Conservation (phyloP, 192 early-diverging fungal genomes). For the Coemansia interrupta region DNA sequence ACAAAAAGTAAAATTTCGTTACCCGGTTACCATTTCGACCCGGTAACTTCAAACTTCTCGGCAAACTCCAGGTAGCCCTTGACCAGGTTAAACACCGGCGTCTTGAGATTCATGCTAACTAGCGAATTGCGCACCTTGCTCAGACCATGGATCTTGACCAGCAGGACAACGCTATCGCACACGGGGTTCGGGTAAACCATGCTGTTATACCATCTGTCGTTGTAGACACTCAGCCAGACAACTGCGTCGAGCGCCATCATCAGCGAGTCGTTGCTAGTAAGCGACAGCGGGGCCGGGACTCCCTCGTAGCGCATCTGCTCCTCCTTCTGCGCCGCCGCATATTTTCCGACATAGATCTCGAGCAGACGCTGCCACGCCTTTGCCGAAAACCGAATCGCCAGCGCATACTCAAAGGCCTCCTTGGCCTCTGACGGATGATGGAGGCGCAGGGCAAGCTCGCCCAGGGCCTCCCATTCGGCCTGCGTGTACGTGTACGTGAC, state of each 20-base stretch:
- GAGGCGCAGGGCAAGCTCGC: conserved; percentile 85
- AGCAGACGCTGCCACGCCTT: conserved; percentile 86
- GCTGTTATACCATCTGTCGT: conserved; percentile 90
- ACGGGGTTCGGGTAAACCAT: conserved; percentile 89
- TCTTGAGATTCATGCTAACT: conserved; percentile 82
- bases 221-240: conserved; percentile 77
- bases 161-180: conserved; percentile 74
- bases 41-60: conserved; percentile 70
- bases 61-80: conserved; percentile 66
- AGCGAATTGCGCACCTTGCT: conserved; percentile 90
- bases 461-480: conserved; percentile 97
- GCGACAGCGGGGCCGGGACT: conserved; percentile 10
- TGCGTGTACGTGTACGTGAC: conserved; percentile 87
- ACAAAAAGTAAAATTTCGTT: neutral
- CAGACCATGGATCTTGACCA: conserved; percentile 83
- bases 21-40: conserved; percentile 57
- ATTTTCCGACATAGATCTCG: conserved; percentile 60
- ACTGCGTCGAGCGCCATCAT: conserved; percentile 74
- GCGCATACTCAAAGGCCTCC: conserved; percentile 82
- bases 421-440: conserved; percentile 87
- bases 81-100: conserved; percentile 72
- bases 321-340: conserved; percentile 62
- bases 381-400: conserved; percentile 87
- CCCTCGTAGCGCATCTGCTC: conserved; percentile 40
- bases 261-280: conserved; percentile 59